A percentile compares a stretch with the other conserved stretches of the same genome.
Conservation (phyloP, 768 basidiomycete genomes). For the Auricularia heimuer region DNA sequence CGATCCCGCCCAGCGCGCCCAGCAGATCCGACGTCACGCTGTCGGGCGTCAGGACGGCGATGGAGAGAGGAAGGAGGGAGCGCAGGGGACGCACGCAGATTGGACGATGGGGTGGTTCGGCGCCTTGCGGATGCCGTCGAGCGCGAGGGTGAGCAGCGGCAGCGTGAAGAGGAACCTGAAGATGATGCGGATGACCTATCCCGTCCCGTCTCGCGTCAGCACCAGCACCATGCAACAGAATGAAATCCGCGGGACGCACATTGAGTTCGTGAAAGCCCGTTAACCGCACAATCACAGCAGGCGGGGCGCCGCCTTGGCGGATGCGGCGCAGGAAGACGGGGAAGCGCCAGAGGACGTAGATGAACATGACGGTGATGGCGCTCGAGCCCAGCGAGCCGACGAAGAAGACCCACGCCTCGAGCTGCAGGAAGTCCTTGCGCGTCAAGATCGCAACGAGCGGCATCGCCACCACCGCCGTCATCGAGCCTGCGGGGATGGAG, state of each 20-base stretch:
- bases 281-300: constrained; percentile 63
- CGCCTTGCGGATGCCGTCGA: constrained; percentile 48
- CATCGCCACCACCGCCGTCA: constrained; percentile 57
- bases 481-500: constrained; percentile 38
- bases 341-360: constrained; percentile 63
- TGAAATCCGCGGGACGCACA: constrained; percentile 32
- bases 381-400: constrained; percentile 59
- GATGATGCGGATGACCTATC: constrained; percentile 55
- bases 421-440: constrained; percentile 52
- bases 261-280: constrained; percentile 71
- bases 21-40: constrained; percentile 44
- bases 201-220: not conserved
- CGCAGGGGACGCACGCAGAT: constrained; percentile 52
- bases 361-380: constrained; percentile 55
- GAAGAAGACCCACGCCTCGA: constrained; percentile 66
- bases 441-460: constrained; percentile 57
- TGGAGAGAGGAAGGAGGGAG: not conserved
- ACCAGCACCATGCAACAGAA: not conserved
- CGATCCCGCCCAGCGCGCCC: constrained; percentile 60
- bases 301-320: constrained; percentile 63
- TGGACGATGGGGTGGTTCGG: constrained; percentile 34
- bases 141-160: constrained; percentile 54
- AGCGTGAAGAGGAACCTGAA: constrained; percentile 69
- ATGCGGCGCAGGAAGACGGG: constrained; percentile 62
- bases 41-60: not conserved